Percentiles rank a stretch among this genome's conserved stretches.
Evolutionary conservation across 306 rosid genomes (phyloP).

Genomic region (Cicer judaicum): DNA sequence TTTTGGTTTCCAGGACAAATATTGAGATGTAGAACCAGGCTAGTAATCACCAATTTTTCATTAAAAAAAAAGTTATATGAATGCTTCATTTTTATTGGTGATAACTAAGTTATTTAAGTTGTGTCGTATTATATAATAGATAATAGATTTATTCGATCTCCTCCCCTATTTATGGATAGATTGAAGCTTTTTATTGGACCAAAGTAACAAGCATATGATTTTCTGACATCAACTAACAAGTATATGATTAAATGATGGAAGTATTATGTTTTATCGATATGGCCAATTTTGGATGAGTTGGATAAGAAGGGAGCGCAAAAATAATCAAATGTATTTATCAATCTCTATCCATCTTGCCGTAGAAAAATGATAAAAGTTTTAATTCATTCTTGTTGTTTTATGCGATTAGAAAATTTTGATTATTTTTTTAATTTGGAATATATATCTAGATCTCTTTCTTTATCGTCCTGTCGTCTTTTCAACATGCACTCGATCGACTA

Average conservation of each 20-base stretch:
- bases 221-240: too few relatives aligned
- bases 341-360: constrained; percentile 1
- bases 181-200: not conserved
- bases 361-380: not conserved
- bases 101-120: not conserved
- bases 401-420: not conserved
- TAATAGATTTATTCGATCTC: not conserved
- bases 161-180: not conserved
- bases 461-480: too few relatives aligned
- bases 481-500: too few relatives aligned
- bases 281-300: not conserved
- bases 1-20: too few relatives aligned
- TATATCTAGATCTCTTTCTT: too few relatives aligned
- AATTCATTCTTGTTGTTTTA: not conserved
- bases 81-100: not conserved
- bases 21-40: too few relatives aligned
- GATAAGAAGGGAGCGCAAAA: too few relatives aligned
- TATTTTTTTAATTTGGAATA: too few relatives aligned
- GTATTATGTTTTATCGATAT: constrained; percentile 8
- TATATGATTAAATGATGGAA: not conserved
- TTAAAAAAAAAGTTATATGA: not conserved
- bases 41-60: too few relatives aligned
- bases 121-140: too few relatives aligned
- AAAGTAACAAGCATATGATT: too few relatives aligned
- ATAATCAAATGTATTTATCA: not conserved